Evolutionary conservation across 257 asterid species (phyloP).

Genomic region (Haberlea rhodopensis): DNA sequence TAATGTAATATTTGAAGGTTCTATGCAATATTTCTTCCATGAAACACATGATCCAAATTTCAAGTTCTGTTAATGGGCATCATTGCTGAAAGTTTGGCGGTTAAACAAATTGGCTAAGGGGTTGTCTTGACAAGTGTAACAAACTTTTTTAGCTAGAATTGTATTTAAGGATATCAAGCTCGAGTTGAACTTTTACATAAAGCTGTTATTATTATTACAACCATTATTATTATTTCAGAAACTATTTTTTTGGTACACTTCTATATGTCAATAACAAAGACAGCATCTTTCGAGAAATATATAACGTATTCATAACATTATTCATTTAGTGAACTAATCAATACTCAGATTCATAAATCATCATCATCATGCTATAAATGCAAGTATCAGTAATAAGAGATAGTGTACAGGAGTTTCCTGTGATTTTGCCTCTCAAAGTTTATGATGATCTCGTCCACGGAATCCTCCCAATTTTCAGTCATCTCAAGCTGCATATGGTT

Average conservation of each 20-base stretch:
- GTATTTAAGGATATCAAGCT: no score
- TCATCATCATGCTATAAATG: neutral
- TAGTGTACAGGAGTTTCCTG: slow-evolving; percentile 74
- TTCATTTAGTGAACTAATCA: no score
- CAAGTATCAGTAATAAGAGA: slow-evolving; percentile 56
- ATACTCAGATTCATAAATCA: neutral
- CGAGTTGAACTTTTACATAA: no score
- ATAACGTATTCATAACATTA: no score
- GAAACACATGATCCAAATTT: no score
- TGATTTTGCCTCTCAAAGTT: slow-evolving; percentile 75
- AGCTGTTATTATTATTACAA: no score
- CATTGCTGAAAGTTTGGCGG: no score
- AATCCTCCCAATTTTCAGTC: slow-evolving; percentile 78
- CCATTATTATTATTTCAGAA: neutral
- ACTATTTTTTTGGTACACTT: neutral
- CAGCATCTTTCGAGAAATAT: neutral
- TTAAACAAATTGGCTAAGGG: no score
- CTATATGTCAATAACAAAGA: neutral
- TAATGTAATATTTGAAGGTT: no score
- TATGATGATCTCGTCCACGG: slow-evolving; percentile 57
- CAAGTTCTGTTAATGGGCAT: no score
- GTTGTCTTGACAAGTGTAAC: no score
- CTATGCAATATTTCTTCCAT: neutral
- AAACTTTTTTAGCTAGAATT: no score
- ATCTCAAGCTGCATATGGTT: slow-evolving; percentile 66